phyloP scores from a whole-genome alignment of 352 stramenopile genomes.

The Phytopythium cucurbitacearum region DNA sequence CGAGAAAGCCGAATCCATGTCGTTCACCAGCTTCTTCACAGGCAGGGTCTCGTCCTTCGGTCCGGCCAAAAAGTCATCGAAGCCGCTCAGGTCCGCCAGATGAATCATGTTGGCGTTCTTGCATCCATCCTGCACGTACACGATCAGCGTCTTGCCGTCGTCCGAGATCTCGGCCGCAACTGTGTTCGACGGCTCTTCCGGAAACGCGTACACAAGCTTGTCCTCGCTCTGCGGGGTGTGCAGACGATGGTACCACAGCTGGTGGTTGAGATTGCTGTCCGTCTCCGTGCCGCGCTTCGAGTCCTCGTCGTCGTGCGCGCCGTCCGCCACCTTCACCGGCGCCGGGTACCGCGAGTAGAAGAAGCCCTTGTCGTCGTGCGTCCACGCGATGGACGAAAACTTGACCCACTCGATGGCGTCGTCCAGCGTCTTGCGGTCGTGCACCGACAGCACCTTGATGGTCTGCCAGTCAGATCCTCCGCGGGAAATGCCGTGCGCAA shows the following conservation, averaged over 20 bases:
- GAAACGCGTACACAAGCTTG: constrained; percentile 73
- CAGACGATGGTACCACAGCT: constrained; percentile 79
- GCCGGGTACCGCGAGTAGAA: constrained; percentile 84
- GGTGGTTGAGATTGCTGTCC: constrained; percentile 71
- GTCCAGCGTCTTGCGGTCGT: constrained; percentile 64
- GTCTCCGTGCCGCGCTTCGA: constrained; percentile 75
- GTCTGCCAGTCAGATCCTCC: constrained; percentile 86
- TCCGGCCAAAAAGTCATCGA: constrained; percentile 38
- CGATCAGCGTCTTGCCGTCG: constrained; percentile 69
- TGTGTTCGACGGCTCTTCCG: constrained; percentile 69
- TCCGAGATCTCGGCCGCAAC: constrained; percentile 67
- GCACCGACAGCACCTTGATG: constrained; percentile 79
- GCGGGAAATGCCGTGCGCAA: constrained; percentile 78
- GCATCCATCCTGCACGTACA: constrained; percentile 81
- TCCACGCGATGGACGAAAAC: constrained; percentile 82
- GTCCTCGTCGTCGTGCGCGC: constrained; percentile 32
- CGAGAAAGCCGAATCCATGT: constrained; percentile 80
- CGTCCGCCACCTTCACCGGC: constrained; percentile 51
- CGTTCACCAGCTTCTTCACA: constrained; percentile 80
- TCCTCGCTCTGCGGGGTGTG: constrained; percentile 68
- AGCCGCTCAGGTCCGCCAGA: constrained; percentile 47
- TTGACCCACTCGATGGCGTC: constrained; percentile 88
- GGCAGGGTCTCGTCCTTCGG: constrained; percentile 25
- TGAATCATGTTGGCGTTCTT: constrained; percentile 90
- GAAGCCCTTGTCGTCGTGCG: constrained; percentile 78